Conservation (phyloP, 2,329 filamentous ascomycete genomes). For the Stromatinia cepivora region DNA sequence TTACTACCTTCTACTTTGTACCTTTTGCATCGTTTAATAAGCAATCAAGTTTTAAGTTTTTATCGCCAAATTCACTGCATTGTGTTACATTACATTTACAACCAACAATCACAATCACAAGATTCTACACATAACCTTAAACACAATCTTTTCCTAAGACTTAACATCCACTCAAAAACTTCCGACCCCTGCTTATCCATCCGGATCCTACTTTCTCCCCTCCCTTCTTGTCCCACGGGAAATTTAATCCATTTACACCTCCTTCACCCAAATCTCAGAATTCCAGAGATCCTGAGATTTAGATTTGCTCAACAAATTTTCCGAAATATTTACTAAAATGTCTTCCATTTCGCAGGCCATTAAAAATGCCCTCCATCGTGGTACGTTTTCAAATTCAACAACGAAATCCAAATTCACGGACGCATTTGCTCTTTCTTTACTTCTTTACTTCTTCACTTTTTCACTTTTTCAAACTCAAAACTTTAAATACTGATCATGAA, state of each 20-base stretch:
- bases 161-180: neutral
- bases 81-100: no score
- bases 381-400: neutral
- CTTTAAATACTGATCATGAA: conserved; percentile 4
- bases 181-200: conserved; percentile 11
- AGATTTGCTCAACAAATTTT: neutral
- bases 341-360: conserved; percentile 24
- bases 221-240: neutral
- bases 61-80: no score
- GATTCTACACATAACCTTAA: no score
- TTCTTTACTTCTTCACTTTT: neutral
- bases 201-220: neutral
- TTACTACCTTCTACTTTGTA: no score
- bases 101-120: no score
- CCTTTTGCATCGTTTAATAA: no score
- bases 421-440: neutral
- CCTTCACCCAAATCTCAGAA: conserved; percentile 1
- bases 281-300: neutral
- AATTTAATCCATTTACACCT: neutral
- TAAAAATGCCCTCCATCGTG: conserved; percentile 22
- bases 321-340: conserved; percentile 19
- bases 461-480: neutral
- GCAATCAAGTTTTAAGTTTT: no score
- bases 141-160: no score
- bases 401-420: neutral